Evolutionary conservation across 257 asterid species (phyloP).

Genomic region (Penstemon eatonii): DNA sequence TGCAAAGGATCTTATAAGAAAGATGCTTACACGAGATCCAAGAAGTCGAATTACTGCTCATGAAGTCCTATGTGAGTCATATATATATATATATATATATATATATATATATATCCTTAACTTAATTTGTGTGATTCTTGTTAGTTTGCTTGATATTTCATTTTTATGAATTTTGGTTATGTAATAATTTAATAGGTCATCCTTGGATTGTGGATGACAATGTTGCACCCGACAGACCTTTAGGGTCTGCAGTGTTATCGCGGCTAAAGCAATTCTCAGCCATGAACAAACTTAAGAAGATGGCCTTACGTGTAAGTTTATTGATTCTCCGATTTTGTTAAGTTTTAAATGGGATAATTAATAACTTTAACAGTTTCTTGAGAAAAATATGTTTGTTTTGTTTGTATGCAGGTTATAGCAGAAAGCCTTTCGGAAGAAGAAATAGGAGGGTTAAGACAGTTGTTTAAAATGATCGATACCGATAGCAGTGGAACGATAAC

Average conservation of each 20-base stretch:
- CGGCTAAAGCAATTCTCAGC: slow-evolving; percentile 89
- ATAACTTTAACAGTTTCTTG: no score
- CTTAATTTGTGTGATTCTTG: not conserved
- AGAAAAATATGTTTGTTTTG: no score
- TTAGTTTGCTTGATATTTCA: not conserved
- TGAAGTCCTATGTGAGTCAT: slow-evolving; percentile 74
- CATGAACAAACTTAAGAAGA: slow-evolving; percentile 97
- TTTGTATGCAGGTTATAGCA: slow-evolving; percentile 48
- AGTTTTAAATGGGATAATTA: no score
- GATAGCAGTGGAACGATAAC: slow-evolving; percentile 87
- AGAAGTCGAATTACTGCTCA: slow-evolving; percentile 70
- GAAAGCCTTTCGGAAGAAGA: slow-evolving; percentile 95
- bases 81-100: no score
- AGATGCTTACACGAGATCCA: slow-evolving; percentile 84
- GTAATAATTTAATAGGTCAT: slow-evolving; percentile 54
- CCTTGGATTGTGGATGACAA: slow-evolving; percentile 94
- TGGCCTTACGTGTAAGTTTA: slow-evolving; percentile 67
- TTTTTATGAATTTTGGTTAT: slow-evolving; percentile 2
- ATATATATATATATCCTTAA: not conserved
- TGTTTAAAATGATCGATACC: slow-evolving; percentile 84
- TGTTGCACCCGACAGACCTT: slow-evolving; percentile 88
- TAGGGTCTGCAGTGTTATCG: slow-evolving; percentile 82
- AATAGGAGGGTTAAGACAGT: slow-evolving; percentile 85
- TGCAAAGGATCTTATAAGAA: slow-evolving; percentile 83
- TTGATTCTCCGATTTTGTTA: no score